Percentiles rank a stretch among this genome's conserved stretches.
phyloP scores from a whole-genome alignment of 2,329 filamentous ascomycete genomes.

The Talaromyces marneffei region DNA sequence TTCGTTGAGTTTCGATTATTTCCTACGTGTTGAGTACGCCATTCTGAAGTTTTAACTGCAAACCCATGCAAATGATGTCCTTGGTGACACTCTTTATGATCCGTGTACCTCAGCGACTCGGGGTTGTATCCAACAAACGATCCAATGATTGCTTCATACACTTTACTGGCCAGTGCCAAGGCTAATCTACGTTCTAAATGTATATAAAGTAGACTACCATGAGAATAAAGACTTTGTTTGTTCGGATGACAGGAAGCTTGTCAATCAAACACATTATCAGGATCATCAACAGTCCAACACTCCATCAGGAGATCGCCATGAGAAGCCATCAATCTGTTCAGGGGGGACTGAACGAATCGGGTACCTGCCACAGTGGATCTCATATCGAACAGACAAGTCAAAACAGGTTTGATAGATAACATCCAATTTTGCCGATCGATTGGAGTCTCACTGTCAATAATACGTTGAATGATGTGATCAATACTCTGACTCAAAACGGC shows the following conservation, averaged over 20 bases:
- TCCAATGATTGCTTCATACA: neutral
- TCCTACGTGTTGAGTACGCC: neutral
- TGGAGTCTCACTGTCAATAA: neutral
- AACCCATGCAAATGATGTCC: too few species aligned
- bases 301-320: neutral
- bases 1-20: neutral
- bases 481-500: constrained; percentile 1
- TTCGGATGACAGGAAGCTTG: neutral
- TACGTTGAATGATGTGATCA: neutral
- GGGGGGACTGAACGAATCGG: neutral
- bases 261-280: neutral
- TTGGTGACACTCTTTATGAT: neutral
- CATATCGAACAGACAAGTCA: neutral
- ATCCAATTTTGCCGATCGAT: neutral
- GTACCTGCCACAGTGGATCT: neutral
- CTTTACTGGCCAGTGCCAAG: neutral
- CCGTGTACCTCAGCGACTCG: neutral
- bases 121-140: neutral
- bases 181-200: neutral
- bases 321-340: neutral
- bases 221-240: neutral
- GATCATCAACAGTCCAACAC: neutral
- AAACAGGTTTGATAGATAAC: neutral
- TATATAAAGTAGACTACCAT: too few species aligned
- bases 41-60: neutral